Evolutionary conservation across 495 filamentous ascomycete species (phyloP).

Genomic region (Immersiella caudata): DNA sequence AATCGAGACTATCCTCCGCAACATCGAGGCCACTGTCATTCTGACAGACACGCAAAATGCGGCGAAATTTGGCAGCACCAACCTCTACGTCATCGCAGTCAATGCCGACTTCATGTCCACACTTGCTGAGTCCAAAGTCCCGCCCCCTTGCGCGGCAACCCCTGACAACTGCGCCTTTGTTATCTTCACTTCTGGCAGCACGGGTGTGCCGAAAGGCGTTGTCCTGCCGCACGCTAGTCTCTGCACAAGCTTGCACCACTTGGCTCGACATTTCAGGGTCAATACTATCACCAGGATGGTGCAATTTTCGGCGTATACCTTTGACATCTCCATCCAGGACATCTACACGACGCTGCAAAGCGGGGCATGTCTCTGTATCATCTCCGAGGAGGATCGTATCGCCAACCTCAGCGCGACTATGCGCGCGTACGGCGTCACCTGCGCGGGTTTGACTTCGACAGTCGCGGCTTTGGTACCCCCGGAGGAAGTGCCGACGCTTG

Average conservation of each 20-base stretch:
- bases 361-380: constrained; percentile 66
- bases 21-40: background rate
- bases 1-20: background rate
- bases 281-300: constrained; percentile 27
- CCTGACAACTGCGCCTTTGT: background rate
- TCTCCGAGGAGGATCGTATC: constrained; percentile 53
- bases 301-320: constrained; percentile 63
- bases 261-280: background rate
- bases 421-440: constrained; percentile 25
- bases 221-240: background rate
- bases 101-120: background rate
- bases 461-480: constrained; percentile 23
- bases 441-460: constrained; percentile 30
- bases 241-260: background rate
- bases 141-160: background rate
- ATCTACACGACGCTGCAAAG: constrained; percentile 56
- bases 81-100: background rate
- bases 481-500: constrained; percentile 44
- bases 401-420: constrained; percentile 37
- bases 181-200: constrained; percentile 3
- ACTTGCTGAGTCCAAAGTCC: background rate
- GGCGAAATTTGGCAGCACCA: too few species aligned
- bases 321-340: constrained; percentile 60
- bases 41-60: too few species aligned
- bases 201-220: background rate